Base-by-base conservation (phyloP, 306 rosid genomes). In the Neltuma alba region DNA sequence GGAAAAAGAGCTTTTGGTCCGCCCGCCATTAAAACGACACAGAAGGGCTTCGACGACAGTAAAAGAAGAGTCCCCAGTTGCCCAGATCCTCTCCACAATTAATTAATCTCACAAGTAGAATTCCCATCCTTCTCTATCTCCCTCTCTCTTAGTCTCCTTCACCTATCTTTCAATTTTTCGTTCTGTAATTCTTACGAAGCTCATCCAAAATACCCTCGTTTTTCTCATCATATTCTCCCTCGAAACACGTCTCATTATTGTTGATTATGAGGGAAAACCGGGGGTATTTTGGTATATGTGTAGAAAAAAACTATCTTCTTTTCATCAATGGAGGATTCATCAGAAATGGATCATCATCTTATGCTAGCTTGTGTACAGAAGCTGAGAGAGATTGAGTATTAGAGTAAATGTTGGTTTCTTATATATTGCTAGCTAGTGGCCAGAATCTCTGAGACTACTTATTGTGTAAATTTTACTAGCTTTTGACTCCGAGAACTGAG, bases 51-150 rank as follows among this genome's bases (percentile, higher is more conserved):
- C 50, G 86, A 79, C 58, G 92, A 91, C 7, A 86, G 38, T 79
- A 92, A 95, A 85, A 83, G 99, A 86, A 87, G 76, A 83, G 91
- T 95, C 18, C 98, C 99, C 80, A 95, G 92, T 65, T 95, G 98
- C 85, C 99, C 99, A 81, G 99, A 95, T 95, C 95, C 97, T 89
- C 97, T 95, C 80, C 99, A 95, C 86, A 95, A 95, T 92, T 88
- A 86, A 89, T n/a, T 38, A 18, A 28, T 61, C 36, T 27, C 68
- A 62, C 84, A 67, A 81, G 83, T 83, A 80, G 70, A 68, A 54
- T 82, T 80, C 76, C 57, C 48, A 13, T 50, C 80, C 65, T 20
- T 16, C 69, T 38, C 58, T 20, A n/a, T n/a, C 4, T 33, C 36
- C 36, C 65, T 79, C 69, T 3, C 70, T 76, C 64, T 9, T 52